phyloP scores from a whole-genome alignment of 2,329 filamentous ascomycete species.

The Verticillium nubilum region DNA sequence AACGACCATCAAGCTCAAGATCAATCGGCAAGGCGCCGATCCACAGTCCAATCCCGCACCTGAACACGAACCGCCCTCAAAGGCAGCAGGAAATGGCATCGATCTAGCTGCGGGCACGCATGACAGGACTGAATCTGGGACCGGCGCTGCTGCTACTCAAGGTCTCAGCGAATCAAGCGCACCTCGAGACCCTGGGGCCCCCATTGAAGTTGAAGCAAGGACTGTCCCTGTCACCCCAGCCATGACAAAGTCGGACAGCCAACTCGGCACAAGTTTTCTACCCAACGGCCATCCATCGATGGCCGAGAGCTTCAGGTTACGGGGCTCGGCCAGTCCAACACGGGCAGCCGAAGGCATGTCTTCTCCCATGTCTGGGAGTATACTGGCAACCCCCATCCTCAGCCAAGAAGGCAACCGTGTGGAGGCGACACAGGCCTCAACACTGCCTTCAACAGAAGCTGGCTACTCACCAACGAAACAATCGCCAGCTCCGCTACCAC shows the following conservation, averaged over 20 bases:
- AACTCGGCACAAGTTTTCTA: background rate
- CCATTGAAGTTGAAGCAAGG: background rate
- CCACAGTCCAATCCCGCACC: background rate
- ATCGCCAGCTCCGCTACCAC: constrained; percentile 33
- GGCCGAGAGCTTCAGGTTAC: background rate
- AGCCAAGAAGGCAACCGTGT: constrained; percentile 10
- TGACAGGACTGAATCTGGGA: background rate
- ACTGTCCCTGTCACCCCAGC: background rate
- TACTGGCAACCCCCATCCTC: constrained; percentile 11
- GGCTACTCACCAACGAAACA: constrained; percentile 49
- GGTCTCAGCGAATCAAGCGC: background rate
- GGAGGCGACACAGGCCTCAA: constrained; percentile 9
- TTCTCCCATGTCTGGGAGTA: background rate
- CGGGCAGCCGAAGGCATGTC: background rate
- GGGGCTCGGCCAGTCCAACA: background rate
- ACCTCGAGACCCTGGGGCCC: background rate
- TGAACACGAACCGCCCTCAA: background rate
- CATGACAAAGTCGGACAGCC: background rate
- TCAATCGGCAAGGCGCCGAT: constrained; percentile 22
- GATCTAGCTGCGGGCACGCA: background rate
- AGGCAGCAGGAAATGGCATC: background rate
- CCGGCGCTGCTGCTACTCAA: background rate
- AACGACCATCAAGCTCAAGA: constrained; percentile 49
- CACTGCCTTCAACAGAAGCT: constrained; percentile 32
- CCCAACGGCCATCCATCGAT: background rate